These are phyloP conservation scores for Mycena galericulata DNA, from an alignment of 768 basidiomycete genomes.

Conservation along the genomic window DNA sequence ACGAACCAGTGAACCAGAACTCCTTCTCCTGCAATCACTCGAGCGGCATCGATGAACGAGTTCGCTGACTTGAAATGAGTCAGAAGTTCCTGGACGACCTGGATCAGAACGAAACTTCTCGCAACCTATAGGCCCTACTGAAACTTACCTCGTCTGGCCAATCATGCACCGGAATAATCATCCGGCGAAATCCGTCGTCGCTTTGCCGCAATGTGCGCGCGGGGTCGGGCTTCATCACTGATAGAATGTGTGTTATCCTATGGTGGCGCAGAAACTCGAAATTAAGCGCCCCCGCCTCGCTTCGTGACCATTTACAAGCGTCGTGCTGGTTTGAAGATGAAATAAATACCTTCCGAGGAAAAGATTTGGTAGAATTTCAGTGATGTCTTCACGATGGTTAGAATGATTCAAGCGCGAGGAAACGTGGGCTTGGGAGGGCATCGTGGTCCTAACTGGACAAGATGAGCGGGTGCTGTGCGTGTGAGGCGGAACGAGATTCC, in stretches of 20 bases:
- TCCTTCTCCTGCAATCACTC: not conserved
- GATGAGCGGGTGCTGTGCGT: too few relatives aligned
- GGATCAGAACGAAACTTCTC: too few relatives aligned
- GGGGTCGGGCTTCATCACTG: too few relatives aligned
- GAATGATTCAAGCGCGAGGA: not conserved
- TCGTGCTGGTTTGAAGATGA: too few relatives aligned
- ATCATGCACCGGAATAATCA: too few relatives aligned
- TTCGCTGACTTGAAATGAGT: conserved; percentile 9
- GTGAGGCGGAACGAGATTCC: too few relatives aligned
- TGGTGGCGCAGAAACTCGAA: not conserved
- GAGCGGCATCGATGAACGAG: conserved; percentile 20
- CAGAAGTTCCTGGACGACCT: not conserved
- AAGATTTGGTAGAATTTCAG: conserved; percentile 9
- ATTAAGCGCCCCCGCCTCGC: conserved; percentile 8
- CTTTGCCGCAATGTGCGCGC: too few relatives aligned
- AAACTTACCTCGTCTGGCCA: conserved; percentile 2
- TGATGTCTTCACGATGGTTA: too few relatives aligned
- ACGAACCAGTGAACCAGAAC: conserved; percentile 27
- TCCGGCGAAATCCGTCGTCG: too few relatives aligned
- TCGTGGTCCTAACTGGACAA: conserved; percentile 7
- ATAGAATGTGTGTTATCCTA: conserved; percentile 19
- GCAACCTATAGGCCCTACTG: too few relatives aligned
- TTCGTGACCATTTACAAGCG: too few relatives aligned
- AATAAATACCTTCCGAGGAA: conserved; percentile 28
- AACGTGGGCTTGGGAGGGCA: not conserved